These are phyloP conservation scores for Phlyctochytrium arcticum DNA, from an alignment of 192 early-diverging fungal species.

Conservation along the genomic window DNA sequence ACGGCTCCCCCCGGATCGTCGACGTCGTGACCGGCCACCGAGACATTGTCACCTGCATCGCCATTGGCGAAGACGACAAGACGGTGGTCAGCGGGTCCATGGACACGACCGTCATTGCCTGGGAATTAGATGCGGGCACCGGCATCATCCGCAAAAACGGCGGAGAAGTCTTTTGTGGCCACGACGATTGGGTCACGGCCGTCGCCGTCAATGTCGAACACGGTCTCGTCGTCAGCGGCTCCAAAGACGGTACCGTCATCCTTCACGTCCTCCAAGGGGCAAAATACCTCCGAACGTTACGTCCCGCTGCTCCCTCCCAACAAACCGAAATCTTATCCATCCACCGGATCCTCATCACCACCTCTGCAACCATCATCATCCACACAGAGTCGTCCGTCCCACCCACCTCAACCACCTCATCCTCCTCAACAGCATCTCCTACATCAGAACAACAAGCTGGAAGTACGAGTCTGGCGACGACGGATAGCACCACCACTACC, in stretches of 20 bases:
- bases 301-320: conserved; percentile 15
- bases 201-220: conserved; percentile 36
- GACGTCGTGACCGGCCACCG: conserved; percentile 40
- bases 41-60: conserved; percentile 40
- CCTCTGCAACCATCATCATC: conserved; percentile 17
- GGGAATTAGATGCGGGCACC: conserved; percentile 21
- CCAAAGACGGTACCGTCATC: conserved; percentile 46
- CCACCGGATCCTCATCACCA: conserved; percentile 20
- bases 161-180: conserved; percentile 38
- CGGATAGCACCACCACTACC: neutral
- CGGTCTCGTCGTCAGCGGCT: conserved; percentile 43
- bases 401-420: neutral
- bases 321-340: conserved; percentile 6
- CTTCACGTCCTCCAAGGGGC: conserved; percentile 35
- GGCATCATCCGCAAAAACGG: conserved; percentile 10
- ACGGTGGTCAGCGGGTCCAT: conserved; percentile 36
- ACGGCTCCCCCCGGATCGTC: conserved; percentile 15
- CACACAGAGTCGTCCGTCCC: conserved; percentile 19
- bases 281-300: conserved; percentile 32
- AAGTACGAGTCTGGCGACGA: no score
- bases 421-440: neutral
- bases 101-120: conserved; percentile 45
- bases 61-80: conserved; percentile 32
- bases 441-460: no score
- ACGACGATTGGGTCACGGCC: conserved; percentile 39